phyloP scores from a whole-genome alignment of 495 filamentous ascomycete species.

The Wilcoxina mikolae region DNA sequence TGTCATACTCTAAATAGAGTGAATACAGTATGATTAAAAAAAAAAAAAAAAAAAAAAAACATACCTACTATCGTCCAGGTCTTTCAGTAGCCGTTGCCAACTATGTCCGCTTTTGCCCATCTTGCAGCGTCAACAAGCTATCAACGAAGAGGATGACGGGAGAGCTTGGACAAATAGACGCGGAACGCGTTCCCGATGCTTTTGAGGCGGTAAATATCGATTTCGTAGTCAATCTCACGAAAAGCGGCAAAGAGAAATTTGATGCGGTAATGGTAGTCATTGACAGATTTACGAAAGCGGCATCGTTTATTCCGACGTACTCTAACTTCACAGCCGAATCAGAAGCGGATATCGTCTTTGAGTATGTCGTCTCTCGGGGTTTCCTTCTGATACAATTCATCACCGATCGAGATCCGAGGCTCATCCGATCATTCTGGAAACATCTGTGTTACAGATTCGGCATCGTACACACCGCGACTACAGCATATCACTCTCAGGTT shows the following conservation, averaged over 20 bases:
- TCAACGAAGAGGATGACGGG: neutral
- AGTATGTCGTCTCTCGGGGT: neutral
- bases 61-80: neutral
- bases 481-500: too few species aligned
- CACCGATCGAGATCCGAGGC: slow-evolving; percentile 2
- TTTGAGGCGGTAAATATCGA: too few species aligned
- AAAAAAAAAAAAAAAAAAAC: too few species aligned
- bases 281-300: too few species aligned
- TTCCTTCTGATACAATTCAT: slow-evolving; percentile 1
- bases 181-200: too few species aligned
- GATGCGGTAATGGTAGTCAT: too few species aligned
- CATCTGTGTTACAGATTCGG: neutral
- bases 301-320: too few species aligned
- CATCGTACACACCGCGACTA: neutral
- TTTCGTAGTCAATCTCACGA: too few species aligned
- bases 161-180: neutral
- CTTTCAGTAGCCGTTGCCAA: neutral
- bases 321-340: neutral
- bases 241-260: too few species aligned
- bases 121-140: neutral
- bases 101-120: neutral
- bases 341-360: neutral
- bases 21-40: too few species aligned
- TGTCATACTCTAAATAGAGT: too few species aligned
- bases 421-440: slow-evolving; percentile 3